Evolutionary conservation across 2,329 filamentous ascomycete species (phyloP).

Genomic region (Colletotrichum sp.): DNA sequence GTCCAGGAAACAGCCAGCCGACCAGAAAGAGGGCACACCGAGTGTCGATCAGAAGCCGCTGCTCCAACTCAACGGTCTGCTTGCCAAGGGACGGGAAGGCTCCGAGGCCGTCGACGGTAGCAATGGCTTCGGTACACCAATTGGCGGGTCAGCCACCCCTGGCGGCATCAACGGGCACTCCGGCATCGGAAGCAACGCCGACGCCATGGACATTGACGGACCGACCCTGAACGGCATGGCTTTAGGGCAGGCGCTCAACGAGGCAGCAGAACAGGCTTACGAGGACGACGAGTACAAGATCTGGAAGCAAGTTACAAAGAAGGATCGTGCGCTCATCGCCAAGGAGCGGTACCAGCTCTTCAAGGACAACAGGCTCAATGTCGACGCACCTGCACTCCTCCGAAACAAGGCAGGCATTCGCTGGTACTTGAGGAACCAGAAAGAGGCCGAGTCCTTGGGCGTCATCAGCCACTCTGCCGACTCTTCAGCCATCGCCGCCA

Average conservation of each 20-base stretch:
- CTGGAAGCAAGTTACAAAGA: slow-evolving; percentile 99
- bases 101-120: slow-evolving; percentile 83
- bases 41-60: slow-evolving; percentile 76
- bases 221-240: slow-evolving; percentile 71
- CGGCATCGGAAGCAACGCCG: slow-evolving; percentile 74
- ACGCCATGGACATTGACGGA: slow-evolving; percentile 87
- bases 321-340: slow-evolving; percentile 84
- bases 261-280: slow-evolving; percentile 76
- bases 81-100: slow-evolving; percentile 69
- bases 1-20: slow-evolving; percentile 75
- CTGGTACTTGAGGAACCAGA: slow-evolving; percentile 81
- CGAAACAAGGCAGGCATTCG: slow-evolving; percentile 89
- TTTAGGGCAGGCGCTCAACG: slow-evolving; percentile 66
- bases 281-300: slow-evolving; percentile 96
- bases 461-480: slow-evolving; percentile 43
- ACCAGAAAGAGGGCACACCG: slow-evolving; percentile 81
- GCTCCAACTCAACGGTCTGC: slow-evolving; percentile 68
- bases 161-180: slow-evolving; percentile 71
- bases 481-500: slow-evolving; percentile 51
- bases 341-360: slow-evolving; percentile 89
- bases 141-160: slow-evolving; percentile 78
- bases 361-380: slow-evolving; percentile 81
- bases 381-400: slow-evolving; percentile 85
- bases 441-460: slow-evolving; percentile 64
- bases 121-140: slow-evolving; percentile 85